Evolutionary conservation across 225 moss, liverwort and hornwort genomes (phyloP), one percentile per base, ranked within the genome.

Genomic region (Sphagnum contortum): DNA sequence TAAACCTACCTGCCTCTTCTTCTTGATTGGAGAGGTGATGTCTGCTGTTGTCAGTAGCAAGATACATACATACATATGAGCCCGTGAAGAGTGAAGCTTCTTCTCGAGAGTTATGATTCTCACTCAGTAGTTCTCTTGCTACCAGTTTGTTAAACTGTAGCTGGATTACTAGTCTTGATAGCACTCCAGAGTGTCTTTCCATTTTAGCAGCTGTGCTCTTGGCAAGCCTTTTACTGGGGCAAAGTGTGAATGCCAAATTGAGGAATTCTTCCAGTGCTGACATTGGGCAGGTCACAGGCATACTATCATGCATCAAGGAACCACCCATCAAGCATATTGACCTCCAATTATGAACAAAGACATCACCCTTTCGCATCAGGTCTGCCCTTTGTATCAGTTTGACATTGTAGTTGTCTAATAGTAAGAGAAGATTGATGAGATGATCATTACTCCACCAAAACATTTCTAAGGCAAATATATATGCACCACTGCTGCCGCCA

Each of bases 341-440:
- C 8, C 63, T 11, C 5, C 63, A 63, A 13, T 63, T 49, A 63
- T 50, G 29, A 29, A 29, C 63, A 49, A 63, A 49, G 14, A n/a
- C 63, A 49, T 49, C 63, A 49, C 45, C n/a, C 29, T 11, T 12
- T 49, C 5, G 48, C 63, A 12, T 63, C 63, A 63, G 63, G 63
- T 63, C 3, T 8, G 8, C 10, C 63, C 0, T 48, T 49, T 5
- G 48, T 13, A n/a, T 6, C 48, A 63, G 3, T 4, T 3, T 5
- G n/a, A 63, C 6, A 47, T 62, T 47, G 12, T 49, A 8, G 50
- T 29, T 29, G 29, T 29, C 29, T 29, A 29, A 29, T 29, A 29
- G 29, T 29, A 29, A 29, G 29, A 29, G 29, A 29, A 29, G 29
- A 29, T 29, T 29, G 29, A 29, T 29, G 29, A 29, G 29, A 29